Conservation (phyloP, 805 yeast species). For the Suhomyces sp. region DNA sequence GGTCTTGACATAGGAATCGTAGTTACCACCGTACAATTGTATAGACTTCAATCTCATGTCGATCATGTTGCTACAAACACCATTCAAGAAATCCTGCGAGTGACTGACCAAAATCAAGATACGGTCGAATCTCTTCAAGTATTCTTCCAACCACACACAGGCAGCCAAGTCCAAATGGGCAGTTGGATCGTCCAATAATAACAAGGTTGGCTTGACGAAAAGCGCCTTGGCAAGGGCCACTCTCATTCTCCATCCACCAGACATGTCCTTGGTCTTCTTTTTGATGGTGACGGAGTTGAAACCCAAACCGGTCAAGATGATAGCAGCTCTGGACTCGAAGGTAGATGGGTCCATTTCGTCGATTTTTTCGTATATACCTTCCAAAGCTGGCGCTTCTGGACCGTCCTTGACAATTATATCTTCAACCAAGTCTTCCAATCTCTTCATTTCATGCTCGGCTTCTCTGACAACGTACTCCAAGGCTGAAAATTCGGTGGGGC, state of each 20-base stretch:
- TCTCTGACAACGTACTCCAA: conserved; percentile 95
- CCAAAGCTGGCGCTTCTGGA: conserved; percentile 85
- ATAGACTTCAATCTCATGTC: conserved; percentile 89
- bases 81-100: conserved; percentile 98
- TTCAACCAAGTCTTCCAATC: conserved; percentile 89
- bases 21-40: conserved; percentile 91
- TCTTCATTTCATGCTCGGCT: conserved; percentile 89
- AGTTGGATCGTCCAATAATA: conserved; percentile 96
- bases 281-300: conserved; percentile 82
- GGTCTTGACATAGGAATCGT: conserved; percentile 94
- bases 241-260: conserved; percentile 99
- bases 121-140: conserved; percentile 90
- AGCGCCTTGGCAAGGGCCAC: conserved; percentile 97
- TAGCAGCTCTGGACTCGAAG: conserved; percentile 94
- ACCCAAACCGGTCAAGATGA: conserved; percentile 95
- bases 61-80: conserved; percentile 97
- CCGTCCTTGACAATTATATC: conserved; percentile 86
- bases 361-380: conserved; percentile 89
- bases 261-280: conserved; percentile 97
- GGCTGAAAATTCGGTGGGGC: conserved; percentile 86
- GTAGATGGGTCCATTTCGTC: conserved; percentile 95
- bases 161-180: conserved; percentile 99
- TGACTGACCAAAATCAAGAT: conserved; percentile 93
- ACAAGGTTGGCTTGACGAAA: conserved; percentile 94
- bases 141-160: conserved; percentile 99